phyloP scores from a whole-genome alignment of 1,284 basidiomycete species.

The Sporisorium iseilematis-ciliati region DNA sequence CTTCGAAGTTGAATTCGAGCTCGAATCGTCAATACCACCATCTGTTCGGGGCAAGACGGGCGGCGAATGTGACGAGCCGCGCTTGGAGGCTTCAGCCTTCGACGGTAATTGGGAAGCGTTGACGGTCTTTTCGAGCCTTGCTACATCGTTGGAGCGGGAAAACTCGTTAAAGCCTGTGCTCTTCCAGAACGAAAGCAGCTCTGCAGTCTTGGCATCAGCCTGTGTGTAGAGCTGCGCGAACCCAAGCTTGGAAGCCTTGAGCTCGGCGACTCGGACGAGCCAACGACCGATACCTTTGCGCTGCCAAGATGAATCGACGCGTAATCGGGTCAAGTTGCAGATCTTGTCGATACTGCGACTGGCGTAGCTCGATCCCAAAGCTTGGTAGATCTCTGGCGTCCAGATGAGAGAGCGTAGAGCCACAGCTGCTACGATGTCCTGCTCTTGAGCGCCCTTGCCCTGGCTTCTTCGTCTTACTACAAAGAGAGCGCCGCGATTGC shows the following conservation, averaged over 20 bases:
- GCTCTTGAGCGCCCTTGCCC: background rate
- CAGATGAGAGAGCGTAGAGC: conserved; percentile 51
- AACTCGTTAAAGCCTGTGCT: conserved; percentile 32
- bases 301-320: conserved; percentile 35
- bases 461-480: conserved; percentile 21
- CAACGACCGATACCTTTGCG: conserved; percentile 46
- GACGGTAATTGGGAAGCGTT: background rate
- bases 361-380: conserved; percentile 42
- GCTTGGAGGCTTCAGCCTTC: conserved; percentile 14
- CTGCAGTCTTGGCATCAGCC: conserved; percentile 6
- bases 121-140: conserved; percentile 37
- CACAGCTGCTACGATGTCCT: conserved; percentile 31
- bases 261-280: conserved; percentile 38
- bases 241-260: conserved; percentile 42
- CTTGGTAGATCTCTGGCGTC: conserved; percentile 51
- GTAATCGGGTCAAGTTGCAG: conserved; percentile 35
- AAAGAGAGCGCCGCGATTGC: conserved; percentile 45
- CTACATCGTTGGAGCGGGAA: conserved; percentile 25
- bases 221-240: conserved; percentile 48
- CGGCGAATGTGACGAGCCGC: conserved; percentile 1
- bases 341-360: conserved; percentile 51
- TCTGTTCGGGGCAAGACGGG: background rate
- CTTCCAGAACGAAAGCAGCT: conserved; percentile 38
- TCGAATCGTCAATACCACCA: background rate
- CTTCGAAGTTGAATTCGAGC: background rate